These are phyloP conservation scores for Prunella vulgaris DNA, from an alignment of 257 asterid species.

Conservation along the genomic window DNA sequence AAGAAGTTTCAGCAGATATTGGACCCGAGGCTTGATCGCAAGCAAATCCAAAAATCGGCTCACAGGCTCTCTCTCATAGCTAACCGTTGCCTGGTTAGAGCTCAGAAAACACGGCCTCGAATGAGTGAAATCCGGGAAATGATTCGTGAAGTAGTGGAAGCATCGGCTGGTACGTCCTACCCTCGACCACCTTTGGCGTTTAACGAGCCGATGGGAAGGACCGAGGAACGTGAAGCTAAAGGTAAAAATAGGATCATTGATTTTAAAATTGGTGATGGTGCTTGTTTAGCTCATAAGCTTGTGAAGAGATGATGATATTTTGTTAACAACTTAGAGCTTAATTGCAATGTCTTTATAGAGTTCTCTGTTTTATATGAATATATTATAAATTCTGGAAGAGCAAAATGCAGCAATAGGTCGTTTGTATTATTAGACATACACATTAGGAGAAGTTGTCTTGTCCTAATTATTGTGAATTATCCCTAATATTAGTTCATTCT, in stretches of 20 bases:
- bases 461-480: too few species aligned
- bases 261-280: too few species aligned
- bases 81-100: slow-evolving; percentile 64
- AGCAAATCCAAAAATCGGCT: slow-evolving; percentile 46
- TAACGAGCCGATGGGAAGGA: background rate
- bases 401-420: background rate
- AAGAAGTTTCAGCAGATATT: slow-evolving; percentile 59
- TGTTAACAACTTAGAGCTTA: background rate
- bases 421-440: background rate
- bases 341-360: too few species aligned
- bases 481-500: too few species aligned
- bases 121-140: slow-evolving; percentile 30
- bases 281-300: background rate
- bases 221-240: background rate
- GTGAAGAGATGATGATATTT: background rate
- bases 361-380: too few species aligned
- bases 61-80: slow-evolving; percentile 64
- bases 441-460: too few species aligned
- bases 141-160: slow-evolving; percentile 24
- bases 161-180: background rate
- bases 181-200: background rate
- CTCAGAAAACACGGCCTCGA: slow-evolving; percentile 58
- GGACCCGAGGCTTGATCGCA: slow-evolving; percentile 65
- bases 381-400: background rate
- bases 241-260: background rate